Evolutionary conservation across 352 stramenopile species (phyloP).

Genomic region (Blastocystis sp.): DNA sequence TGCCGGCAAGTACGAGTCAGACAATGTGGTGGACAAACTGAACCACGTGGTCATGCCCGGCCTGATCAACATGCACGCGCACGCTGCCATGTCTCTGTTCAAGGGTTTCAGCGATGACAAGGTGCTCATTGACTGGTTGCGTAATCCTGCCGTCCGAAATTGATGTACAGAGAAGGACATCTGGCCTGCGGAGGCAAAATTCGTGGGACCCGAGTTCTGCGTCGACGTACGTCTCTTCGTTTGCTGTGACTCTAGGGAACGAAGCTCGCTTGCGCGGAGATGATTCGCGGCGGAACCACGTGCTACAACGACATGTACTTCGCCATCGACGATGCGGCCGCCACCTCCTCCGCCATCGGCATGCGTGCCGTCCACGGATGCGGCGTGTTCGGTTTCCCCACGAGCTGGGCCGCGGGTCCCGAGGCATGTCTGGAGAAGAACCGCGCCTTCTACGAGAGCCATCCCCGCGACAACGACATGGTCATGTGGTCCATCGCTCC

Average conservation of each 20-base stretch:
- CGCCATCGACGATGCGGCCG: constrained; percentile 80
- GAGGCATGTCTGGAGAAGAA: constrained; percentile 52
- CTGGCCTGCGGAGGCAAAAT: constrained; percentile 83
- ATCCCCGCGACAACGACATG: constrained; percentile 2
- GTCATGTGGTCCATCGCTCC: constrained; percentile 79
- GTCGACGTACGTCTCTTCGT: neutral
- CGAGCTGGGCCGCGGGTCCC: constrained; percentile 41
- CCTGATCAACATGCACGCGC: constrained; percentile 86
- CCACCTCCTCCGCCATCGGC: constrained; percentile 80
- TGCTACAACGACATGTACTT: constrained; percentile 91
- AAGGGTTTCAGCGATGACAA: constrained; percentile 86
- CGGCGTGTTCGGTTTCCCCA: constrained; percentile 65
- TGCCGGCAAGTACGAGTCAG: constrained; percentile 78
- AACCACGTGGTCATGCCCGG: constrained; percentile 84
- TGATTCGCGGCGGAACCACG: constrained; percentile 85
- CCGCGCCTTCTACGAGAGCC: constrained; percentile 11
- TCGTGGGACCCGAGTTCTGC: constrained; percentile 81
- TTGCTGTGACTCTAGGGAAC: constrained; percentile 75
- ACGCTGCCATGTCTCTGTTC: constrained; percentile 85
- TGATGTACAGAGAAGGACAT: constrained; percentile 79
- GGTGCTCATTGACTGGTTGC: constrained; percentile 83
- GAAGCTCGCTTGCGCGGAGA: constrained; percentile 84
- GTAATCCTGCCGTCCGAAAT: neutral
- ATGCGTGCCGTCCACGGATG: constrained; percentile 79
- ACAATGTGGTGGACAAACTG: constrained; percentile 78